These are phyloP conservation scores for Didymella sp. DNA, from an alignment of 2,329 filamentous ascomycete genomes.

Conservation along the genomic window DNA sequence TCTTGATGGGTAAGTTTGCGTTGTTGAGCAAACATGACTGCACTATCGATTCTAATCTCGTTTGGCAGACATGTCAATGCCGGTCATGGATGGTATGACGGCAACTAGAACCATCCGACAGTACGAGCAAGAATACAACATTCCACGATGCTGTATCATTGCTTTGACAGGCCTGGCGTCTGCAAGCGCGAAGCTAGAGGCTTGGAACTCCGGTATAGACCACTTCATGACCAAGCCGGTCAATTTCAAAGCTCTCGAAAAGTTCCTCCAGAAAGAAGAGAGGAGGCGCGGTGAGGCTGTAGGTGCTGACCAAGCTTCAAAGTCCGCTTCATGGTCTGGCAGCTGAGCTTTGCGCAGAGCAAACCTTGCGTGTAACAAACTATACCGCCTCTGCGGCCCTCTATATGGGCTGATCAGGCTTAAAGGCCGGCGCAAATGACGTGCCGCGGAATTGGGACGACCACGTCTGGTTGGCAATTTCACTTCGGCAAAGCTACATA, in stretches of 20 bases:
- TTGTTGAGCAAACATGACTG: background rate
- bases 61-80: conserved; percentile 45
- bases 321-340: background rate
- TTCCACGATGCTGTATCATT: conserved; percentile 26
- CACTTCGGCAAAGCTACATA: too few relatives aligned
- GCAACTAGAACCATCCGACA: conserved; percentile 45
- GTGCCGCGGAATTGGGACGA: background rate
- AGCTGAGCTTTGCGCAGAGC: background rate
- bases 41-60: background rate
- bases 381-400: background rate
- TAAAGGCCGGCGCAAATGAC: too few relatives aligned
- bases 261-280: conserved; percentile 22
- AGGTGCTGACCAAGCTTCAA: background rate
- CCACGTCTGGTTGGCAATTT: too few relatives aligned
- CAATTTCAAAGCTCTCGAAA: conserved; percentile 35
- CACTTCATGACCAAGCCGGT: conserved; percentile 46
- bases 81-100: conserved; percentile 48
- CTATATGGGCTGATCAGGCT: too few relatives aligned
- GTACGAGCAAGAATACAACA: conserved; percentile 32
- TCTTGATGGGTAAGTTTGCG: conserved; percentile 43
- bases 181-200: conserved; percentile 35
- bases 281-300: conserved; percentile 3
- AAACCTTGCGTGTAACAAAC: too few relatives aligned
- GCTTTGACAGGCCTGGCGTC: conserved; percentile 44
- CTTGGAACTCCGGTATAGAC: conserved; percentile 40